Percentiles rank a stretch among this genome's conserved stretches.
Conservation (phyloP, 768 basidiomycete species). For the Multifurca ochricompacta region DNA sequence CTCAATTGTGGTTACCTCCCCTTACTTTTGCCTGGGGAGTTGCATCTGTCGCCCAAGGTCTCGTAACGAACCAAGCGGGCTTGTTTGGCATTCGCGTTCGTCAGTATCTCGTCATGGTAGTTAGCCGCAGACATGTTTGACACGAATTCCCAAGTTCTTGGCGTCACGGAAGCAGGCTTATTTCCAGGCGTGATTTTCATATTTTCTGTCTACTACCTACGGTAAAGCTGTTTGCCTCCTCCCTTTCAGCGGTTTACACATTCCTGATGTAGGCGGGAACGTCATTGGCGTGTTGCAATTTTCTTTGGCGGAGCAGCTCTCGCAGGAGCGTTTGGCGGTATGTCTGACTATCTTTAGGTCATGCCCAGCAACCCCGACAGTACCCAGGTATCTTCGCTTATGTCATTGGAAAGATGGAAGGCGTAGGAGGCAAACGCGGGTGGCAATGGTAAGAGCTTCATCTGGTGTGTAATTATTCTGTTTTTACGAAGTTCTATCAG, state of each 20-base stretch:
- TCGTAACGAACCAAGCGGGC: constrained; percentile 45
- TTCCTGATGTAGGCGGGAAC: constrained; percentile 37
- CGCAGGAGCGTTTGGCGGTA: constrained; percentile 58
- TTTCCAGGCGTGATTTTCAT: constrained; percentile 37
- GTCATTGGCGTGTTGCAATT: constrained; percentile 53
- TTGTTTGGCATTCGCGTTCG: constrained; percentile 49
- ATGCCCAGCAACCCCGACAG: background rate
- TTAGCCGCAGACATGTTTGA: background rate
- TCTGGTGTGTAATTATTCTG: background rate
- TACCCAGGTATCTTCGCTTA: constrained; percentile 47
- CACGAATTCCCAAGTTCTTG: constrained; percentile 37
- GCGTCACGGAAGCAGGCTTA: constrained; percentile 48
- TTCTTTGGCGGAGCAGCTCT: constrained; percentile 57
- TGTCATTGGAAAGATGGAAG: constrained; percentile 52
- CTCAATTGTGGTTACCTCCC: constrained; percentile 52
- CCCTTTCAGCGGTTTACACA: background rate
- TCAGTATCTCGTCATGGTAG: constrained; percentile 25
- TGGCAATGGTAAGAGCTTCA: constrained; percentile 45
- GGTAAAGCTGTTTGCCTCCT: constrained; percentile 24
- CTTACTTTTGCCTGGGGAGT: constrained; percentile 55
- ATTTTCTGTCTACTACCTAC: constrained; percentile 51
- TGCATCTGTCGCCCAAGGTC: constrained; percentile 45
- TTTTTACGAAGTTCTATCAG: constrained; percentile 24
- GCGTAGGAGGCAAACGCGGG: constrained; percentile 48
- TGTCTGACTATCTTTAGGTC: background rate